Evolutionary conservation across 805 yeast species (phyloP), one percentile per base, ranked within the genome.

Genomic region (Ogataea trehalophila): DNA sequence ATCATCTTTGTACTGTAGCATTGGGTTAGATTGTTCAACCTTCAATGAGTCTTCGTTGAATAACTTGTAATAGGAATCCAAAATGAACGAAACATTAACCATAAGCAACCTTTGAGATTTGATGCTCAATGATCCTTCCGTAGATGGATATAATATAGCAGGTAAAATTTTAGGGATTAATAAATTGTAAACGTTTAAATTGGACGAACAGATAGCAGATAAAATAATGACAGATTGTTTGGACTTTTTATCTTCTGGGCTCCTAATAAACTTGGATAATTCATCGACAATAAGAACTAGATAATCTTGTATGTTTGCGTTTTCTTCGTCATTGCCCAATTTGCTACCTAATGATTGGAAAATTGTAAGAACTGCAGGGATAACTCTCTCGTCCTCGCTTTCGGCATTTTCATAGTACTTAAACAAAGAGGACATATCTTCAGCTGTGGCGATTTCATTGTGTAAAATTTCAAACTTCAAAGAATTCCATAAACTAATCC

Each of bases 391-490:
- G 31, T 63, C 65, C 42, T 65, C 70, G 43, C 52, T 62, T 36
- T 60, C 61, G 1, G 69, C 62, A 36, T 56, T 59, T 31, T 54
- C 60, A 41, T 67, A 68, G 41, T 66, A 66, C 17, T 55, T 51
- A 35, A 57, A 39, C 39, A 67, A 47, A 16, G 64, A 56, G 4
- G 49, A 43, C 38, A 63, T 47, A 23, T 59, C 60, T 31, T 63
- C 62, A 13, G 65, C 58, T 33, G 59, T 60, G 11, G 65, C 64
- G 14, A 68, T 45, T 67, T 85, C 87, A 38, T 83, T 83, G 62
- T 92, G 96, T 47, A 92, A 69, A n/a, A 92, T 75, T 64, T 92
- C 97, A 62, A 80, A 90, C 62, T 92, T 92, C 44, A 92, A 69
- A 0, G 96, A 87, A 56, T 87, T 85, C 96, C 96, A 94, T 5